Percentiles rank a stretch among this genome's conserved stretches.
phyloP scores from a whole-genome alignment of 2,329 filamentous ascomycete genomes.

The Rosellinia necatrix region DNA sequence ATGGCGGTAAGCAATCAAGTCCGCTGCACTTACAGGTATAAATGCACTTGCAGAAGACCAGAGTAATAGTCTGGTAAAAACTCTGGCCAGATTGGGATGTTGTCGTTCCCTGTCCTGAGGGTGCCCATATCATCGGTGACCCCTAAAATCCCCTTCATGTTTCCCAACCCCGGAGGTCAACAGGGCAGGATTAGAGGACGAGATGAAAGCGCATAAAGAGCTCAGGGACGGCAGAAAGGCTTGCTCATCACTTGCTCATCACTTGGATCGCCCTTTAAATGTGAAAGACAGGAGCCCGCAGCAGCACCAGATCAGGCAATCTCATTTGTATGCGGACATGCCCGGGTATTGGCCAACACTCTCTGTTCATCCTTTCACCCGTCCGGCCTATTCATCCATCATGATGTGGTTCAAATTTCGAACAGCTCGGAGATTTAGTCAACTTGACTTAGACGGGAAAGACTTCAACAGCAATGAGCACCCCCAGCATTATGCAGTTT shows the following conservation, averaged over 20 bases:
- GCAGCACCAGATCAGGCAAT: constrained; percentile 14
- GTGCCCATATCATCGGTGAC: constrained; percentile 24
- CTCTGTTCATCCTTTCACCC: constrained; percentile 16
- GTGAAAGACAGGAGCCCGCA: constrained; percentile 18
- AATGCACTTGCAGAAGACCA: constrained; percentile 22
- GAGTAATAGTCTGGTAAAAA: constrained; percentile 19
- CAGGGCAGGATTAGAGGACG: constrained; percentile 17
- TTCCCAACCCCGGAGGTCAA: constrained; percentile 9
- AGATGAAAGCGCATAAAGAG: constrained; percentile 16
- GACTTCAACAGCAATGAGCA: constrained; percentile 21
- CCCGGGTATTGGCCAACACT: constrained; percentile 6
- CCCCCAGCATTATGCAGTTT: constrained; percentile 18
- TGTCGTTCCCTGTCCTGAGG: not conserved
- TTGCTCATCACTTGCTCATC: constrained; percentile 16
- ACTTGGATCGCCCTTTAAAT: constrained; percentile 18
- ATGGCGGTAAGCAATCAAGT: constrained; percentile 21
- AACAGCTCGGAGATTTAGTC: constrained; percentile 26
- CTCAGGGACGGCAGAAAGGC: constrained; percentile 10
- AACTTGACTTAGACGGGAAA: constrained; percentile 26
- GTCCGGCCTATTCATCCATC: constrained; percentile 16
- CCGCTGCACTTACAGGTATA: constrained; percentile 27
- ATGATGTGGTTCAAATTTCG: constrained; percentile 17
- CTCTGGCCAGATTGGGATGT: constrained; percentile 15
- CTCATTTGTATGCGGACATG: constrained; percentile 24
- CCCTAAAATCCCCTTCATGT: constrained; percentile 24